These are phyloP conservation scores for Skeletonema potamos DNA, from an alignment of 108 stramenopile species.

Conservation along the genomic window DNA sequence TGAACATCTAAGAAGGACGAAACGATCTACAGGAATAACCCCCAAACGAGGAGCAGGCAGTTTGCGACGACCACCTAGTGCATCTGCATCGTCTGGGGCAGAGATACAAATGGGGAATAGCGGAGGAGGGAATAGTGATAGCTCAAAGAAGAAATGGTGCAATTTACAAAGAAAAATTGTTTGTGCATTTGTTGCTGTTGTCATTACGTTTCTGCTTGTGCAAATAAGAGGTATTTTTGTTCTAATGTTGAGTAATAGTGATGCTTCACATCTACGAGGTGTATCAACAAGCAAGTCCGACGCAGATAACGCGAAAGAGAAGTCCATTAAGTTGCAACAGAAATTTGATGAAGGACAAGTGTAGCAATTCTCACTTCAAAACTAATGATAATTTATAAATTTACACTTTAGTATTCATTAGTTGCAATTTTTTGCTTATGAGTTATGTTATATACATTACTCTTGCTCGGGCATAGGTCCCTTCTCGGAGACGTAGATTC, in stretches of 20 bases:
- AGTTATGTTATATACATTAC: constrained; percentile 36
- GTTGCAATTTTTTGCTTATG: constrained; percentile 13
- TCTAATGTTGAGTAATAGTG: constrained; percentile 3
- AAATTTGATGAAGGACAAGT: no score
- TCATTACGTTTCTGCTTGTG: not conserved
- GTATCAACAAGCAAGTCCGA: not conserved
- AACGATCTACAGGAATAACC: constrained; percentile 6
- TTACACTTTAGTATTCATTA: constrained; percentile 3
- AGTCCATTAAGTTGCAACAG: no score
- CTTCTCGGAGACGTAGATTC: constrained; percentile 99
- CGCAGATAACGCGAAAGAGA: no score
- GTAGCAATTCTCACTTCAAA: not conserved
- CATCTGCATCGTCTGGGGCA: not conserved
- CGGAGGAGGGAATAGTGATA: not conserved
- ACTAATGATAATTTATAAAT: not conserved
- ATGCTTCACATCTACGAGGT: constrained; percentile 2
- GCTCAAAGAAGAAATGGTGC: constrained; percentile 8
- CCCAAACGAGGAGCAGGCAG: constrained; percentile 12
- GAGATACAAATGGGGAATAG: not conserved
- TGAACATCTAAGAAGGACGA: constrained; percentile 1
- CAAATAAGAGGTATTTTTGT: constrained; percentile 12
- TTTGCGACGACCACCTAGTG: constrained; percentile 20
- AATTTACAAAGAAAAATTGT: constrained; percentile 6
- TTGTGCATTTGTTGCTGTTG: constrained; percentile 8
- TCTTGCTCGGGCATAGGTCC: constrained; percentile 75